These are phyloP conservation scores for Chalara sp. DNA, from an alignment of 2,329 filamentous ascomycete species.

Conservation along the genomic window DNA sequence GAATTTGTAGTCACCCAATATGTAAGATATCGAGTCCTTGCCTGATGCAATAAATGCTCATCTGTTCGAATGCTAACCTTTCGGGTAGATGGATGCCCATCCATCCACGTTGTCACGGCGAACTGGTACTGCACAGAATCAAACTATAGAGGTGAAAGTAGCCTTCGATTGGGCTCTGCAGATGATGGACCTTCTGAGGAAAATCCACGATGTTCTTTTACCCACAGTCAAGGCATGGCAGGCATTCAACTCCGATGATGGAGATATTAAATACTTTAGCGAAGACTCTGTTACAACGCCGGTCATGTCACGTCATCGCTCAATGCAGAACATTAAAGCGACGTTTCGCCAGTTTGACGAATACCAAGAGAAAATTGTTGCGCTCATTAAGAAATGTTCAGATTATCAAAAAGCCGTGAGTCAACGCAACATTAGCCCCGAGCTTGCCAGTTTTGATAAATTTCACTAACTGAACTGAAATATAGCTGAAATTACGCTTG, in stretches of 20 bases:
- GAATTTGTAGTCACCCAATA: not conserved
- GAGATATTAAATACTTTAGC: not conserved
- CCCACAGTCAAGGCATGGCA: conserved; percentile 1
- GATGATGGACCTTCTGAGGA: not conserved
- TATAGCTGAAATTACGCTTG: conserved; percentile 4
- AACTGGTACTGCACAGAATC: not conserved
- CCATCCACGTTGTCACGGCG: not conserved
- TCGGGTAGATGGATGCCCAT: conserved; percentile 1
- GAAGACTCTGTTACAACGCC: no score
- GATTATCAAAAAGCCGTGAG: no score
- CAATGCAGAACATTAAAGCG: not conserved
- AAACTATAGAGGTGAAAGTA: conserved; percentile 1
- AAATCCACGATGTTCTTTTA: conserved; percentile 1
- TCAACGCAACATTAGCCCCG: no score
- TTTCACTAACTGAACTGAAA: not conserved
- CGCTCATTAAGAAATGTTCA: no score
- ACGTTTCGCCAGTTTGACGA: no score
- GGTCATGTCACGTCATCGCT: no score
- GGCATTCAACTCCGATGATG: not conserved
- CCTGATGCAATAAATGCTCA: not conserved
- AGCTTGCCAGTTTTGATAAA: no score
- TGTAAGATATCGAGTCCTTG: not conserved
- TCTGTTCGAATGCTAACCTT: not conserved
- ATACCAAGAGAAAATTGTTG: no score
- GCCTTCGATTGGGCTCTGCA: conserved; percentile 3